A percentile compares a stretch with the other conserved stretches of the same genome.
Conservation (phyloP, 176 grass and related monocot species). For the Aechmea fasciata region DNA sequence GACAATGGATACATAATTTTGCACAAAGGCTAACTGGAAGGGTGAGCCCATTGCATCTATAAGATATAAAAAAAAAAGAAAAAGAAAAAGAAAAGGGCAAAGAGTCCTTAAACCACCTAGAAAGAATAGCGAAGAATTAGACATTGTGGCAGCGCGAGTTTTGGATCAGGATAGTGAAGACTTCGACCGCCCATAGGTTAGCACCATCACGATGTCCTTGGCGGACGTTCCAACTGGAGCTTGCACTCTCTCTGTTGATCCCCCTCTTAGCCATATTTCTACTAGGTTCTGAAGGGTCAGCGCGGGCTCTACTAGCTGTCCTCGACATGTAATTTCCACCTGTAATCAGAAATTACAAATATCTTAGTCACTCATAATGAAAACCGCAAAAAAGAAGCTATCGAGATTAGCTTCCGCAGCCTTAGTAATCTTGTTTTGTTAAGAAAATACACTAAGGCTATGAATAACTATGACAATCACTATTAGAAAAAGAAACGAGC, state of each 20-base stretch:
- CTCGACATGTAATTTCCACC: conserved; percentile 72
- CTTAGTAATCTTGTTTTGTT: no score
- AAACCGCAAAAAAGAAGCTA: no score
- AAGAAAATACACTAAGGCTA: no score
- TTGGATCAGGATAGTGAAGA: not conserved
- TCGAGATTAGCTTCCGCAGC: no score
- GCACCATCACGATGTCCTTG: conserved; percentile 64
- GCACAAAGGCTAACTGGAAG: not conserved
- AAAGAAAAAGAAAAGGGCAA: not conserved
- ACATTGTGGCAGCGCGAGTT: not conserved
- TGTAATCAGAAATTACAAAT: conserved; percentile 17
- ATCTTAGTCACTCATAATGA: no score
- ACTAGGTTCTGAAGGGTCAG: conserved; percentile 49
- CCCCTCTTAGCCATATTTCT: conserved; percentile 44
- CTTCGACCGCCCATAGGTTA: conserved; percentile 44
- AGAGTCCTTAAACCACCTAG: not conserved
- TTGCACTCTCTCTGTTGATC: conserved; percentile 29
- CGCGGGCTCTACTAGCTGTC: conserved; percentile 40
- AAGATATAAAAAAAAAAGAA: not conserved
- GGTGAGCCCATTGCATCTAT: no score
- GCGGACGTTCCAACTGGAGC: conserved; percentile 46
- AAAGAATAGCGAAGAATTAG: not conserved
- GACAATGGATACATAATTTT: not conserved
- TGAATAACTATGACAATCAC: no score
- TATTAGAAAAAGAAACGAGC: no score